Conservation (phyloP, 2,329 filamentous ascomycete species). For the Diaporthe citriasiana region DNA sequence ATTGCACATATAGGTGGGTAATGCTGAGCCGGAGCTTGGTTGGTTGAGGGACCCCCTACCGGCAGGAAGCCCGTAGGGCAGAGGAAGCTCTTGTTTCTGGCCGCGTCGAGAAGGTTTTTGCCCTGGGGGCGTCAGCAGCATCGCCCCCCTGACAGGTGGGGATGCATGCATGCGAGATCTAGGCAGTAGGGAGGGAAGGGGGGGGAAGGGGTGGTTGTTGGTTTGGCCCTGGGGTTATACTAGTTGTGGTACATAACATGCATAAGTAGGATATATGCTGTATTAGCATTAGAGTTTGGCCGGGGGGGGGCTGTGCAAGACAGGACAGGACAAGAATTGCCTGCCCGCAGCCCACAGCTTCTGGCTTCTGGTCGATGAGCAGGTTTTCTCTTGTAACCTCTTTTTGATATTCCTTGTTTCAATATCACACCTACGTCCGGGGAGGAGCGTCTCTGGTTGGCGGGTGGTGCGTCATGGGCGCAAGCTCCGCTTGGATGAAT, state of each 20-base stretch:
- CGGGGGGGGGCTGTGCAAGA: slow-evolving; percentile 19
- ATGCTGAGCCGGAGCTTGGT: background rate
- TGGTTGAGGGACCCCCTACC: background rate
- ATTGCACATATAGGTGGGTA: background rate
- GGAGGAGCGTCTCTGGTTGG: slow-evolving; percentile 18
- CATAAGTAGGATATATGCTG: background rate
- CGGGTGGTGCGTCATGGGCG: slow-evolving; percentile 19
- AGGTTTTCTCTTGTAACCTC: slow-evolving; percentile 15
- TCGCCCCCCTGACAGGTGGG: slow-evolving; percentile 16
- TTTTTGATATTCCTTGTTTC: slow-evolving; percentile 21
- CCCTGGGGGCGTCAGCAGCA: slow-evolving; percentile 7
- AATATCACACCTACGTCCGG: slow-evolving; percentile 20
- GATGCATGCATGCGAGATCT: slow-evolving; percentile 32
- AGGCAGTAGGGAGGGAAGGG: background rate
- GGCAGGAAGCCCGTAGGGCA: slow-evolving; percentile 29
- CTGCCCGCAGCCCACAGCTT: background rate
- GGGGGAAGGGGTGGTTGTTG: background rate
- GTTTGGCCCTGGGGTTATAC: background rate
- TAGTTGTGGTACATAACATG: background rate
- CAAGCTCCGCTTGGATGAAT: slow-evolving; percentile 21
- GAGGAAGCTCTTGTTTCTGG: slow-evolving; percentile 19
- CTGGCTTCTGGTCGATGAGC: background rate
- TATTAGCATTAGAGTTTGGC: slow-evolving; percentile 25
- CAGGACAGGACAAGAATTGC: background rate
- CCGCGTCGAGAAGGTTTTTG: slow-evolving; percentile 8